These are phyloP conservation scores for Dactylellina sp. DNA, from an alignment of 2,329 filamentous ascomycete genomes.

Conservation along the genomic window DNA sequence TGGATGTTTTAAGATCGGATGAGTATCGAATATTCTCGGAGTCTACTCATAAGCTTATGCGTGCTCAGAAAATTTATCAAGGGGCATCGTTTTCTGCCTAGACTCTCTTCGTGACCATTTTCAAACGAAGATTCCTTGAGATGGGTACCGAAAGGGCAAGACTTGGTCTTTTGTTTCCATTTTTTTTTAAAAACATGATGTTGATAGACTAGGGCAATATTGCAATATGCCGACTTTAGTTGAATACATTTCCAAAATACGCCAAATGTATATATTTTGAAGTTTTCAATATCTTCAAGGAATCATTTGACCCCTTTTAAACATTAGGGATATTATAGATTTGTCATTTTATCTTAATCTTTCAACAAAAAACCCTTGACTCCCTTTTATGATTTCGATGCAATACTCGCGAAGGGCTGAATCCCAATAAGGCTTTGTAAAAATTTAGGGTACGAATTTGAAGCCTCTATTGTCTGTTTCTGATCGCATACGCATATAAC, in stretches of 20 bases:
- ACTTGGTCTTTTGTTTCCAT: constrained; percentile 8
- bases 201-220: constrained; percentile 10
- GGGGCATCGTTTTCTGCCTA: constrained; percentile 9
- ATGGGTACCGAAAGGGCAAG: constrained; percentile 18
- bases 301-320: constrained; percentile 15
- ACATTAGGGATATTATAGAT: constrained; percentile 13
- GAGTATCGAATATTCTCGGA: constrained; percentile 31
- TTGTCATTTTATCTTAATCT: too few relatives aligned
- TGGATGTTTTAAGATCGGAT: constrained; percentile 30
- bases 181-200: constrained; percentile 2
- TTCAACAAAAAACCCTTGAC: too few relatives aligned
- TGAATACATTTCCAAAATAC: constrained; percentile 8
- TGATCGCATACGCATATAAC: too few relatives aligned
- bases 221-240: constrained; percentile 2
- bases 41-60: constrained; percentile 25
- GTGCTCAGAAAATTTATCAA: constrained; percentile 25
- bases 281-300: constrained; percentile 22
- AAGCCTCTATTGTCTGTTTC: too few relatives aligned
- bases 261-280: constrained; percentile 13
- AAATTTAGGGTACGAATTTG: too few relatives aligned
- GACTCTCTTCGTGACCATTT: constrained; percentile 15
- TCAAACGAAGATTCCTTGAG: constrained; percentile 20
- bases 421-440: too few relatives aligned
- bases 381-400: too few relatives aligned
- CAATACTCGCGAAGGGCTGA: too few relatives aligned